A percentile compares a stretch with the other conserved stretches of the same genome.
These are phyloP conservation scores for Alternaria ethzedia DNA, from an alignment of 2,329 filamentous ascomycete species.

Conservation along the genomic window DNA sequence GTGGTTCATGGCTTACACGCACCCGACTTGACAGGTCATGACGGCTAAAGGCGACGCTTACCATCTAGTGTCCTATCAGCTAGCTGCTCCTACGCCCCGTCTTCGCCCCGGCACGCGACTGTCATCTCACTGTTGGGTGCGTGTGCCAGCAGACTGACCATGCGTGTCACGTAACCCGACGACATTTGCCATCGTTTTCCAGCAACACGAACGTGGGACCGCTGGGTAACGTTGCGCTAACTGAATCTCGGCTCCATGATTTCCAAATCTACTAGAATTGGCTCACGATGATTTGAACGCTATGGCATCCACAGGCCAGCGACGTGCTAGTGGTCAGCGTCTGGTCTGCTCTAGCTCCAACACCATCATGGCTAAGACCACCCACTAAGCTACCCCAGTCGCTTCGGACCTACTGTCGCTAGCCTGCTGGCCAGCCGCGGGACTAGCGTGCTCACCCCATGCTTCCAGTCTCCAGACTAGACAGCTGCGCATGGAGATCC, in stretches of 20 bases:
- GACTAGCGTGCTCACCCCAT: slow-evolving; percentile 25
- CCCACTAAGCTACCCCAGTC: slow-evolving; percentile 11
- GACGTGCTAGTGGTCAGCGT: slow-evolving; percentile 14
- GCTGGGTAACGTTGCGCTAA: slow-evolving; percentile 1
- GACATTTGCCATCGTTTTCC: not conserved
- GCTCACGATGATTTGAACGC: slow-evolving; percentile 7
- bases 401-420: slow-evolving; percentile 22
- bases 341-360: slow-evolving; percentile 25
- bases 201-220: not conserved
- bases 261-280: not conserved
- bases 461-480: slow-evolving; percentile 31
- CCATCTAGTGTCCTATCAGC: slow-evolving; percentile 21
- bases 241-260: slow-evolving; percentile 4
- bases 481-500: slow-evolving; percentile 29
- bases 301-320: slow-evolving; percentile 11
- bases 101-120: slow-evolving; percentile 7
- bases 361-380: slow-evolving; percentile 13
- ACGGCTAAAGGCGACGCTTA: slow-evolving; percentile 23
- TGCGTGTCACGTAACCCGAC: slow-evolving; percentile 4
- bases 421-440: slow-evolving; percentile 18
- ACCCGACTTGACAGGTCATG: slow-evolving; percentile 16
- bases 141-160: slow-evolving; percentile 1
- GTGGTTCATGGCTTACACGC: slow-evolving; percentile 6
- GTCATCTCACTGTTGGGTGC: slow-evolving; percentile 6
- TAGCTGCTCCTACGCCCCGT: slow-evolving; percentile 16